Evolutionary conservation across 1,284 basidiomycete genomes (phyloP).

Genomic region (Meripilus lineatus): DNA sequence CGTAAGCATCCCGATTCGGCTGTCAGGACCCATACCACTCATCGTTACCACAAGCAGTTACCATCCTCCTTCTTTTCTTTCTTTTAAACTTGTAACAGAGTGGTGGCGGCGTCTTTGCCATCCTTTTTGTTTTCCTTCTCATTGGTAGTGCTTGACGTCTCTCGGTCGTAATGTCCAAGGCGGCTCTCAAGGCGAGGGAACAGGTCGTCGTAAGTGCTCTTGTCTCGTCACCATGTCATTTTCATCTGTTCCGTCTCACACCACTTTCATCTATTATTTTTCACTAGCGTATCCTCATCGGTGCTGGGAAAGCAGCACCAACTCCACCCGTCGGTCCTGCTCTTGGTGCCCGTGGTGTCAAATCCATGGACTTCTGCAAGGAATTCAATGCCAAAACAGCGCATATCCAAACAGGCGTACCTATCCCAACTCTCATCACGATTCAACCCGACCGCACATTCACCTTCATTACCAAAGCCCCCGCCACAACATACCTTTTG

Average conservation of each 20-base stretch:
- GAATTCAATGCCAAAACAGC: slow-evolving; percentile 93
- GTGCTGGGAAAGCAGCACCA: slow-evolving; percentile 93
- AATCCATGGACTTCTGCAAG: slow-evolving; percentile 99
- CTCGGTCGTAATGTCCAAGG: slow-evolving; percentile 52
- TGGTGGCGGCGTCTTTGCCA: too few species aligned
- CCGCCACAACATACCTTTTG: slow-evolving; percentile 88
- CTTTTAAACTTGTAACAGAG: too few species aligned
- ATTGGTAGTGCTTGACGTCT: too few species aligned
- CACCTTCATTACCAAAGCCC: slow-evolving; percentile 89
- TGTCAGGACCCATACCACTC: too few species aligned
- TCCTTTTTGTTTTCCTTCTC: too few species aligned
- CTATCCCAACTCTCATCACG: slow-evolving; percentile 87
- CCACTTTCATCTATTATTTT: slow-evolving; percentile 6
- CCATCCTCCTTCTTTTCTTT: too few species aligned
- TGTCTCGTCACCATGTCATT: slow-evolving; percentile 7
- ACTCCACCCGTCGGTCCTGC: slow-evolving; percentile 97
- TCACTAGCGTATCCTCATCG: slow-evolving; percentile 78
- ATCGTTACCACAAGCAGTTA: too few species aligned
- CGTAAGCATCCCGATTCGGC: too few species aligned
- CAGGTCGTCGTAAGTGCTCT: slow-evolving; percentile 56
- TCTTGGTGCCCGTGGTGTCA: slow-evolving; percentile 95
- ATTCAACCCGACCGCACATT: slow-evolving; percentile 96
- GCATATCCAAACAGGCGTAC: slow-evolving; percentile 83
- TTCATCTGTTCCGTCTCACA: slow-evolving; percentile 4
- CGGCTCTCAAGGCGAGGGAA: slow-evolving; percentile 46